Evolutionary conservation across 164 flowering plant genomes (phyloP).

Genomic region (Saururus chinensis): DNA sequence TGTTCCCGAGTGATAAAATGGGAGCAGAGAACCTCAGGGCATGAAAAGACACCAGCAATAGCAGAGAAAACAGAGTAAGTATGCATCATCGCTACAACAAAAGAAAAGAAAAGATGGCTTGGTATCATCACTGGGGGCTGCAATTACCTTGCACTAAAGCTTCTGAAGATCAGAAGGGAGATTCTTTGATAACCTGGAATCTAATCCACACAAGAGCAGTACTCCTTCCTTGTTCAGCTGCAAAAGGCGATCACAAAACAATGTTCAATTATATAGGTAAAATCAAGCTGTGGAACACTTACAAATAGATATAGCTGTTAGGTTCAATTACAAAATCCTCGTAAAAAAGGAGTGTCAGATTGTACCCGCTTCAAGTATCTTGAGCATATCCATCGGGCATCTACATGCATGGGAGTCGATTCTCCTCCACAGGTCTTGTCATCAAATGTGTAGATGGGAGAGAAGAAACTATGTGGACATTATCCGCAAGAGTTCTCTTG

Average conservation of each 20-base stretch:
- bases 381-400: constrained; percentile 82
- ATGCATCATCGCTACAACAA: no score
- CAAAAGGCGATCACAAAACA: no score
- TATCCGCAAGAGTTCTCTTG: no score
- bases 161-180: constrained; percentile 94
- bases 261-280: no score
- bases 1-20: constrained; percentile 67
- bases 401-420: constrained; percentile 67
- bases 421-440: constrained; percentile 90
- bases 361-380: constrained; percentile 70
- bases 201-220: constrained; percentile 75
- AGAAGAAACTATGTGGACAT: no score
- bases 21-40: constrained; percentile 78
- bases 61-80: background rate
- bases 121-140: no score
- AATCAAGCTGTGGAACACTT: no score
- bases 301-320: no score
- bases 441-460: constrained; percentile 88
- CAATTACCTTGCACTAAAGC: constrained; percentile 99
- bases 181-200: constrained; percentile 93
- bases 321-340: no score
- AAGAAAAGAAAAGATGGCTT: no score
- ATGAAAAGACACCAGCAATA: constrained; percentile 73
- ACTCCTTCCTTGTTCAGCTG: constrained; percentile 88
- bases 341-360: no score